These are phyloP conservation scores for Kandelia obovata DNA, from an alignment of 345 rosid species.

Conservation along the genomic window DNA sequence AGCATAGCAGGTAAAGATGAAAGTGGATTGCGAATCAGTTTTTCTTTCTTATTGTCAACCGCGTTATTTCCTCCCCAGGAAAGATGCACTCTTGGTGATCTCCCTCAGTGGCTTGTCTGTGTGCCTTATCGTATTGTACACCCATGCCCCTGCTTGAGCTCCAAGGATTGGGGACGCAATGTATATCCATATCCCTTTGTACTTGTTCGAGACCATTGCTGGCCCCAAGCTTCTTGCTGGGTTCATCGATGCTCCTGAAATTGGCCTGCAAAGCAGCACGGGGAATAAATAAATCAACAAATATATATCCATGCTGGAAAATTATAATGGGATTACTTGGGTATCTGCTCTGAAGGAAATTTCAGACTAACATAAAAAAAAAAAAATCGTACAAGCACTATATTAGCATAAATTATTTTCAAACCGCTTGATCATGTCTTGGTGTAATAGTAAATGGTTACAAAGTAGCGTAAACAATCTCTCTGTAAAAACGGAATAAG, in stretches of 20 bases:
- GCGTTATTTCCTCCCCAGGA: conserved; percentile 3
- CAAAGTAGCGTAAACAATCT: too few species aligned
- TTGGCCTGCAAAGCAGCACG: conserved; percentile 38
- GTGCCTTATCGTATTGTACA: conserved; percentile 62
- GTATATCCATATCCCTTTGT: conserved; percentile 71
- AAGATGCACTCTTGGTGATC: conserved; percentile 28
- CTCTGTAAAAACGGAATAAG: too few species aligned
- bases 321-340: background rate
- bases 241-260: conserved; percentile 87
- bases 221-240: conserved; percentile 92
- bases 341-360: background rate
- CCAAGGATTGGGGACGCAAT: conserved; percentile 57
- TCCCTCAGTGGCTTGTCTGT: conserved; percentile 70
- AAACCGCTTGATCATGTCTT: too few species aligned
- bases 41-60: background rate
- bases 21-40: background rate
- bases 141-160: conserved; percentile 71
- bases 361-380: background rate
- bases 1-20: background rate
- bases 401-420: too few species aligned
- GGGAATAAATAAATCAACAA: too few species aligned
- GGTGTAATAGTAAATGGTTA: too few species aligned
- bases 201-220: conserved; percentile 56
- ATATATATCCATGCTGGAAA: background rate
- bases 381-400: too few species aligned